These are phyloP conservation scores for Silene uniflora DNA, from an alignment of 148 eudicot genomes.

Conservation along the genomic window DNA sequence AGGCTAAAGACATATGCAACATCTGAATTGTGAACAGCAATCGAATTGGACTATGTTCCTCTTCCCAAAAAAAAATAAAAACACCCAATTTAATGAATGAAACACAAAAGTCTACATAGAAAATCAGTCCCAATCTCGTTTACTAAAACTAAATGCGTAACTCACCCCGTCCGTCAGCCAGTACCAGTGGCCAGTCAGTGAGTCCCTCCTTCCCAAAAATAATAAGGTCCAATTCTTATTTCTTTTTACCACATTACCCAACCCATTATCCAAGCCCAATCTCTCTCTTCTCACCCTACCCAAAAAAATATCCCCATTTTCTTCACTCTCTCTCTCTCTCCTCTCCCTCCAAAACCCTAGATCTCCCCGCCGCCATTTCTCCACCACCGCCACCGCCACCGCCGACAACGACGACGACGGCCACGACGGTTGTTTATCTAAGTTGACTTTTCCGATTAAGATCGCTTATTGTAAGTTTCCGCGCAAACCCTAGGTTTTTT, in stretches of 20 bases:
- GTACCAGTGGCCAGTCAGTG: too few species aligned
- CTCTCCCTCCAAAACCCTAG: neutral
- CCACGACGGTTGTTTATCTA: neutral
- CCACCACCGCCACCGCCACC: too few species aligned
- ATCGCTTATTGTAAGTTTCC: conserved; percentile 13
- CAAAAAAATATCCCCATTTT: neutral
- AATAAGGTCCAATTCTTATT: neutral
- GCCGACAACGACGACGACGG: neutral
- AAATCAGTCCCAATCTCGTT: too few species aligned
- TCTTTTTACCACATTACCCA: neutral
- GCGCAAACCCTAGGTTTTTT: conserved; percentile 7
- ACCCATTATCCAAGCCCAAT: conserved; percentile 10
- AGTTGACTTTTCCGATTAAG: neutral
- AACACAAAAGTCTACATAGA: too few species aligned
- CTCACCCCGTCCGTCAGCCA: too few species aligned
- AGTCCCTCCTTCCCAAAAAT: too few species aligned
- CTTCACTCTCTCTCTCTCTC: neutral
- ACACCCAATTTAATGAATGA: too few species aligned
- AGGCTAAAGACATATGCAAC: too few species aligned
- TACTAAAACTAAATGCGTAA: too few species aligned
- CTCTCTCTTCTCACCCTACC: neutral
- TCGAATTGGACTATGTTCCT: too few species aligned
- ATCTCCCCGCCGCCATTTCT: neutral
- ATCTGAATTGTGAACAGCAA: too few species aligned
- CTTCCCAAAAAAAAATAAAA: too few species aligned